Percentiles rank a stretch among this genome's conserved stretches.
phyloP scores from a whole-genome alignment of 2,329 filamentous ascomycete genomes.

The Apiospora kogelbergensis region DNA sequence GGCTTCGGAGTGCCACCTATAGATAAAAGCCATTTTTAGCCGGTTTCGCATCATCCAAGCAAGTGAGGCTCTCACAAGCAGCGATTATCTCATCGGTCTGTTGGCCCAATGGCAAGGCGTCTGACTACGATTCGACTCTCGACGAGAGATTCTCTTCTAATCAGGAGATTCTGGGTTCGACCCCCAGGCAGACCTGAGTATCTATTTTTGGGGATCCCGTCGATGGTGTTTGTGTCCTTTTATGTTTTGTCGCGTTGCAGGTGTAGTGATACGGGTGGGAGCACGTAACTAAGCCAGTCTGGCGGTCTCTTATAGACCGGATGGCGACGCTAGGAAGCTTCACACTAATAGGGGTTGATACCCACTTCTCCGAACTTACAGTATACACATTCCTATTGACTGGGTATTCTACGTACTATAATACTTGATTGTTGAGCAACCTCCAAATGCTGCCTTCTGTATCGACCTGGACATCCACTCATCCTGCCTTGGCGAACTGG shows the following conservation, averaged over 20 bases:
- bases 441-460: not conserved
- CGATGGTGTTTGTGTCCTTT: not conserved
- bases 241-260: not conserved
- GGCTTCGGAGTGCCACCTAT: not conserved
- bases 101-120: conserved; percentile 43
- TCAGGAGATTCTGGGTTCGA: conserved; percentile 19
- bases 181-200: conserved; percentile 13
- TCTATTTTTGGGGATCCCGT: not conserved
- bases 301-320: not conserved
- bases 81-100: not conserved
- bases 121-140: conserved; percentile 37
- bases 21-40: not conserved
- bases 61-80: not conserved
- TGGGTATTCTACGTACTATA: too few species aligned
- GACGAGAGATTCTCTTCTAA: not conserved
- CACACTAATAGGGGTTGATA: not conserved
- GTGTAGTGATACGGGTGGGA: not conserved
- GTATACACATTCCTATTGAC: too few species aligned
- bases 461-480: not conserved
- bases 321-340: not conserved
- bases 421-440: not conserved
- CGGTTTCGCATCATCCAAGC: not conserved
- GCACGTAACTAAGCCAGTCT: not conserved
- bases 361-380: not conserved
- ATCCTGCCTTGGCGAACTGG: not conserved